Evolutionary conservation across 108 stramenopile genomes (phyloP).

Genomic region (Stephanodiscus minutulus): DNA sequence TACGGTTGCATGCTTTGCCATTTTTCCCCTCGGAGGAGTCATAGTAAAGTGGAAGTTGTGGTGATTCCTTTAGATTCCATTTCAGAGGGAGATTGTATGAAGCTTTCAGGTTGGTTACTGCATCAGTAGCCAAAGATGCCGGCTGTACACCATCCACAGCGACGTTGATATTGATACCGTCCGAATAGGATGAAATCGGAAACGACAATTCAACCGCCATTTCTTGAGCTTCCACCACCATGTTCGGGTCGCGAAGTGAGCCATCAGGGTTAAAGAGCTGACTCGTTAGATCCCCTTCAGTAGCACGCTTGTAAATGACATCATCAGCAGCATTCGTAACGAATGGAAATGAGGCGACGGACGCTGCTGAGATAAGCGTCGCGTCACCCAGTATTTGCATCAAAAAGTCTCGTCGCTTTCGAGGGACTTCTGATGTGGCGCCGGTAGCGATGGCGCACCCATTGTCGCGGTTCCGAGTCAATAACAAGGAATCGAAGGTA

Average conservation of each 20-base stretch:
- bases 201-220: constrained; percentile 47
- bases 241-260: constrained; percentile 53
- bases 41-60: constrained; percentile 50
- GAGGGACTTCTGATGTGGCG: constrained; percentile 1
- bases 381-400: constrained; percentile 7
- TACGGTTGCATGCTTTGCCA: constrained; percentile 68
- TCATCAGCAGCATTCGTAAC: constrained; percentile 24
- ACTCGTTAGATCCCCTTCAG: constrained; percentile 54
- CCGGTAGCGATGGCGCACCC: neutral
- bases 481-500: neutral
- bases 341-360: constrained; percentile 9
- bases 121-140: constrained; percentile 17
- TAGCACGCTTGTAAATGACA: constrained; percentile 12
- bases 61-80: constrained; percentile 61
- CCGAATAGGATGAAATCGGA: constrained; percentile 43
- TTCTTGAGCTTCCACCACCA: constrained; percentile 58
- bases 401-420: constrained; percentile 35
- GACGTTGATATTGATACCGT: constrained; percentile 49
- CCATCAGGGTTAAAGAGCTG: constrained; percentile 79
- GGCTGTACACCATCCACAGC: constrained; percentile 34
- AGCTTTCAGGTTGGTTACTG: constrained; percentile 29
- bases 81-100: constrained; percentile 71
- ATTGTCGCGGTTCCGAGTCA: constrained; percentile 5
- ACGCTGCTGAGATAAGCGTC: constrained; percentile 4
- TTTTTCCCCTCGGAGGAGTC: constrained; percentile 67